Base-by-base conservation (phyloP, 106 monocot genomes). In the Allium cepa region DNA sequence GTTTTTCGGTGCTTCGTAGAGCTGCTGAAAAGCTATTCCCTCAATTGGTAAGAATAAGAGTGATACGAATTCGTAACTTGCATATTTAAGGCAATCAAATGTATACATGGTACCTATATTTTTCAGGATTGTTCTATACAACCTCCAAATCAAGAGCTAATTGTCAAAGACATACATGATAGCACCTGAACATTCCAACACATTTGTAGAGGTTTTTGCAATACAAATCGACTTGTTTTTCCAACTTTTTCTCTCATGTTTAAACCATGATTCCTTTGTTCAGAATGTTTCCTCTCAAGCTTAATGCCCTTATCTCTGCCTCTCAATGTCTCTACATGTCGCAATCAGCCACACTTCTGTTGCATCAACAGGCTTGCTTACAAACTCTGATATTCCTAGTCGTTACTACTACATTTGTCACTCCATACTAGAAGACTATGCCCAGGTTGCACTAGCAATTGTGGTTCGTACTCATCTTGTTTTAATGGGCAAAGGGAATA, bases 11-110 rank as follows among this genome's bases (percentile, higher is more conserved):
- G 53, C 92, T 89, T 57, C 78, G 92, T n/a, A 80, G 92, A 53
- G 92, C 92, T 68, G 97, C 86, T 26, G 97, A 97, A 73, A 97
- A 97, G 70, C 56, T 97, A 56, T 97, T 92, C 70, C 97, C 97
- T 46, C 86, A 84, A 66, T 65, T 97, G 78, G 92, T 92, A 64
- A 77, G 77, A 57, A 11, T 8, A 27, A 53, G 50, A 10, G 15
- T 62, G 22, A 49, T 63, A 50, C 22, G 1, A 22, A 22, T 22
- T 22, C 22, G 1, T 22, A 22, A 22, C 22, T 22, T 22, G 22
- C 22, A 22, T 22, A 22, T 22, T 22, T 1, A 22, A 22, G 22
- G 22, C 22, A 22, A 22, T 22, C 22, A 22, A 22, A 22, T 22
- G 22, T 22, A 0, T 22, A 56, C 57, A 17, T 69, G 8, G 16